phyloP scores from a whole-genome alignment of 371 early-diverging fungal species.

The Zancudomyces culisetae region DNA sequence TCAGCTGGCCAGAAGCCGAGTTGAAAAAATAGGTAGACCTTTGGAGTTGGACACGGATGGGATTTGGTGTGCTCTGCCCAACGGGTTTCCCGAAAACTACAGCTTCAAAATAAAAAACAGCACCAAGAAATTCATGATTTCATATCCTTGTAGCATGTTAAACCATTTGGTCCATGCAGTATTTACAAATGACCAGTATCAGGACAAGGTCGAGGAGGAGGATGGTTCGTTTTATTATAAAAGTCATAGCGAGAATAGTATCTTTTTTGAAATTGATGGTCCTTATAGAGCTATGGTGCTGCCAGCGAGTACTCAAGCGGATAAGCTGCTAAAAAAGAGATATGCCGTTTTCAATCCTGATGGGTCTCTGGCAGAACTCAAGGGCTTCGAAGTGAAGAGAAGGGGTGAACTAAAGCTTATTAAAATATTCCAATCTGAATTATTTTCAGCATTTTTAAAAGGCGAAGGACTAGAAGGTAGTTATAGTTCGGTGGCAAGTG shows the following conservation, averaged over 20 bases:
- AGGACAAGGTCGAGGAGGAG: conserved; percentile 39
- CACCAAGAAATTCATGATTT: conserved; percentile 51
- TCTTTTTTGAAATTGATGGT: conserved; percentile 99
- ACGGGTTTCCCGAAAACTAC: conserved; percentile 83
- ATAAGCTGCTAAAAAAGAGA: conserved; percentile 93
- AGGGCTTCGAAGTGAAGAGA: conserved; percentile 99
- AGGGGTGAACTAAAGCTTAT: conserved; percentile 98
- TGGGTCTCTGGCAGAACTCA: conserved; percentile 91
- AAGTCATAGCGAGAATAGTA: conserved; percentile 78
- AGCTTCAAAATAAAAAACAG: conserved; percentile 58
- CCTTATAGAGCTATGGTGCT: conserved; percentile 99
- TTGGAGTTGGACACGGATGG: conserved; percentile 99
- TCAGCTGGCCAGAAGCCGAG: conserved; percentile 81
- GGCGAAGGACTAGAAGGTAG: conserved; percentile 82
- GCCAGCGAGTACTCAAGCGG: conserved; percentile 93
- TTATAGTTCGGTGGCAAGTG: conserved; percentile 72
- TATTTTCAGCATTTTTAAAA: conserved; percentile 82
- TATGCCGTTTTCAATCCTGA: conserved; percentile 97
- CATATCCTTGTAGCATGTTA: conserved; percentile 94
- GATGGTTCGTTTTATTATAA: conserved; percentile 35
- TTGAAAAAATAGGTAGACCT: conserved; percentile 91
- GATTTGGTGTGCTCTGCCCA: conserved; percentile 97
- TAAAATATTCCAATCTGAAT: conserved; percentile 93
- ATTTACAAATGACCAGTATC: conserved; percentile 98
- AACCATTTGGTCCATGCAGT: conserved; percentile 92